A percentile compares a stretch with the other conserved stretches of the same genome.
These are phyloP conservation scores for Malus hybrid DNA, from an alignment of 331 rosid genomes.

Conservation along the genomic window DNA sequence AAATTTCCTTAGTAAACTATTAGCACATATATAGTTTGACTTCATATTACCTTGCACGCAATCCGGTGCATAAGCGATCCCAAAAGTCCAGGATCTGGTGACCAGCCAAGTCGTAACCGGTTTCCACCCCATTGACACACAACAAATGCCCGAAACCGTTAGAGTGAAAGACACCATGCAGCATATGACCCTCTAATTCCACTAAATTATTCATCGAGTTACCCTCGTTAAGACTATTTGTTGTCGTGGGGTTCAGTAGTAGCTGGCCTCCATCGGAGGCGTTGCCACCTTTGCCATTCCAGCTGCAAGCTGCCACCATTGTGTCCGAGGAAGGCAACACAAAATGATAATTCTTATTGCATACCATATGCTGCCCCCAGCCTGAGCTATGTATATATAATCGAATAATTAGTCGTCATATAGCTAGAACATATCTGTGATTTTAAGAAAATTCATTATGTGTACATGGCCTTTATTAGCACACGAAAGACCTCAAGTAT, in stretches of 20 bases:
- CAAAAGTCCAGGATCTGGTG: slow-evolving; percentile 61
- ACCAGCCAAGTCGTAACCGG: slow-evolving; percentile 65
- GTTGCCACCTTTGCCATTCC: slow-evolving; percentile 28
- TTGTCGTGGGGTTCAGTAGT: not conserved
- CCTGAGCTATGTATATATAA: slow-evolving; percentile 29
- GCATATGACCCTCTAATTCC: slow-evolving; percentile 63
- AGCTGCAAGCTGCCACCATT: slow-evolving; percentile 21
- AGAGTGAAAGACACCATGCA: slow-evolving; percentile 93
- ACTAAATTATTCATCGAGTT: slow-evolving; percentile 36
- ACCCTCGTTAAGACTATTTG: slow-evolving; percentile 2
- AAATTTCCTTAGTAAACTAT: too few species aligned
- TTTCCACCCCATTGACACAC: slow-evolving; percentile 69
- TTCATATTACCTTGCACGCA: slow-evolving; percentile 48
- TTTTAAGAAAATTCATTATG: too few species aligned
- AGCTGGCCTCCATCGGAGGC: not conserved
- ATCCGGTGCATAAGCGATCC: slow-evolving; percentile 77
- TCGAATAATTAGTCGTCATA: not conserved
- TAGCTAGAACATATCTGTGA: not conserved
- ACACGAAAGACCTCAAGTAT: not conserved
- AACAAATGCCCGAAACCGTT: slow-evolving; percentile 92
- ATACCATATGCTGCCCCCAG: slow-evolving; percentile 74
- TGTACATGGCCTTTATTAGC: not conserved
- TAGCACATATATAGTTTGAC: not conserved
- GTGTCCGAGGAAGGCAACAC: slow-evolving; percentile 71
- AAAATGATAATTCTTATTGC: slow-evolving; percentile 87